Conservation (phyloP, 345 rosid genomes). For the Lepidium aucheri region DNA sequence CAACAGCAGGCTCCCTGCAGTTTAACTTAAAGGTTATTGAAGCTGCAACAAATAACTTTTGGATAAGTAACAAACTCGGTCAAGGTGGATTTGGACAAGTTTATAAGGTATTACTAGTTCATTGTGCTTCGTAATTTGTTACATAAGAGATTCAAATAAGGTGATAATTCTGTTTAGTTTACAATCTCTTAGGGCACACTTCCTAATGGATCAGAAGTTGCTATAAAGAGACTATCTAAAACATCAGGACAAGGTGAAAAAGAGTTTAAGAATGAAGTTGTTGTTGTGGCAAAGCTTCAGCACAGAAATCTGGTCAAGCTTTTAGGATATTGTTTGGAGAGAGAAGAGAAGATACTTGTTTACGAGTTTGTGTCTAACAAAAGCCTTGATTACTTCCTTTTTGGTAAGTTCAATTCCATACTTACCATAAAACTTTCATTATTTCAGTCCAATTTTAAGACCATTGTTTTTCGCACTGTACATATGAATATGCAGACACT, state of each 20-base stretch:
- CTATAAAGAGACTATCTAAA: conserved; percentile 52
- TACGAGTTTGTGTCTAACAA: conserved; percentile 58
- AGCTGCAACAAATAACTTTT: conserved; percentile 47
- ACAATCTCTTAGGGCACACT: conserved; percentile 3
- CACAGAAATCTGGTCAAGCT: conserved; percentile 53
- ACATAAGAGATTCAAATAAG: not conserved
- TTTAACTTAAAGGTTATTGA: conserved; percentile 30
- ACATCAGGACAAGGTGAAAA: conserved; percentile 51
- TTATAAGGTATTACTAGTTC: conserved; percentile 38
- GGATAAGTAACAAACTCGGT: conserved; percentile 43
- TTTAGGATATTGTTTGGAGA: conserved; percentile 40
- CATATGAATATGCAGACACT: conserved; percentile 1
- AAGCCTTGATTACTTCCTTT: conserved; percentile 50
- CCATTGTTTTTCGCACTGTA: not conserved
- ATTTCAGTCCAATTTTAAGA: too few species aligned
- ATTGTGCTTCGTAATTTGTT: not conserved
- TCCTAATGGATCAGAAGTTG: conserved; percentile 39
- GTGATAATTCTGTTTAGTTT: not conserved
- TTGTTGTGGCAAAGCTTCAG: conserved; percentile 47
- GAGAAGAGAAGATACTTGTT: conserved; percentile 42
- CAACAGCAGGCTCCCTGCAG: conserved; percentile 37
- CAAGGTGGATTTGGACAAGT: conserved; percentile 67
- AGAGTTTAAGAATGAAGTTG: conserved; percentile 53
- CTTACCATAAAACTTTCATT: not conserved
- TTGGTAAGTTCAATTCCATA: conserved; percentile 29